Conservation (phyloP, 2,329 filamentous ascomycete genomes). For the Aspergillus brasiliensis region DNA sequence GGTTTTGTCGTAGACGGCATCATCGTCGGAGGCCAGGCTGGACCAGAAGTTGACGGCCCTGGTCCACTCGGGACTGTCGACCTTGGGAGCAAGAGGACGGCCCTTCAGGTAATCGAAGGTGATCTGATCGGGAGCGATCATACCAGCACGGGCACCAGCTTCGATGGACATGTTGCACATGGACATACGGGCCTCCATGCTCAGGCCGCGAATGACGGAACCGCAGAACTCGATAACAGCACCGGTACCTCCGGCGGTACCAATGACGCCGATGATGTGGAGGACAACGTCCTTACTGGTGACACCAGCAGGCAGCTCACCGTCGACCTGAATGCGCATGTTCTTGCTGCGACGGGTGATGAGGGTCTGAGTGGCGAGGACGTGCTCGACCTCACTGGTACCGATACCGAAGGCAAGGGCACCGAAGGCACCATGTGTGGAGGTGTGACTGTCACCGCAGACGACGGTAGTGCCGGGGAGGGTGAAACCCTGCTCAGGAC, state of each 20-base stretch:
- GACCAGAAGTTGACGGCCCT: conserved; percentile 87
- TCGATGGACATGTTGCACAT: conserved; percentile 99
- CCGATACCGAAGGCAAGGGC: conserved; percentile 95
- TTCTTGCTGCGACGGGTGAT: conserved; percentile 97
- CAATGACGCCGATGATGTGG: conserved; percentile 88
- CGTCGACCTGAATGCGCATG: conserved; percentile 96
- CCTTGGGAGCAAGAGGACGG: conserved; percentile 81
- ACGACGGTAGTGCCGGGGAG: conserved; percentile 95
- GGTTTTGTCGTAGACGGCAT: conserved; percentile 85
- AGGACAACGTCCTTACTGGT: conserved; percentile 96
- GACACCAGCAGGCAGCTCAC: conserved; percentile 84
- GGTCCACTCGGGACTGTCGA: conserved; percentile 84
- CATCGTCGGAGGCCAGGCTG: conserved; percentile 80
- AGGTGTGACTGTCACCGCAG: conserved; percentile 97
- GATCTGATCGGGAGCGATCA: conserved; percentile 92
- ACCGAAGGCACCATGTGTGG: conserved; percentile 95
- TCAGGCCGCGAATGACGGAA: conserved; percentile 83
- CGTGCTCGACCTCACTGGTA: conserved; percentile 97
- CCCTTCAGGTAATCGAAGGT: conserved; percentile 96
- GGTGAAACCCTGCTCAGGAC: conserved; percentile 97
- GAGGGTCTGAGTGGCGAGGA: conserved; percentile 92
- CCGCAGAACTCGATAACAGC: conserved; percentile 97
- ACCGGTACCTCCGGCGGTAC: conserved; percentile 91
- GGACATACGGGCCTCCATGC: conserved; percentile 98
- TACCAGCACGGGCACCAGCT: conserved; percentile 89